Conservation (phyloP, 75 land plant genomes). For the Ceratopteris richardii region DNA sequence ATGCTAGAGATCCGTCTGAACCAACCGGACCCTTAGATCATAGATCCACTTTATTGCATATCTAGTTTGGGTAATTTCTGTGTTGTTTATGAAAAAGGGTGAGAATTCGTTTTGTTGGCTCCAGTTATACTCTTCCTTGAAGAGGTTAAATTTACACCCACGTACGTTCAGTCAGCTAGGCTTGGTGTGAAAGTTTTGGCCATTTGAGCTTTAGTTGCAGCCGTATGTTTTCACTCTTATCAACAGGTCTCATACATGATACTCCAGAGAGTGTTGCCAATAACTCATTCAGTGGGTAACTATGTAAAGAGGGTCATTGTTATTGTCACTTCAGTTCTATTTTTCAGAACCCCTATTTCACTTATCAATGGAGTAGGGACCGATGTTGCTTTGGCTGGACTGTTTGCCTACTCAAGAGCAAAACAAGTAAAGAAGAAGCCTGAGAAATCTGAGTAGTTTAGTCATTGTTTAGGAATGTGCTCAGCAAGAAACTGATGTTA, state of each 20-base stretch:
- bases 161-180: conserved; percentile 52
- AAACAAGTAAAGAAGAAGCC: conserved; percentile 62
- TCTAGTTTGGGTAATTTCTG: no score
- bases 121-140: conserved; percentile 62
- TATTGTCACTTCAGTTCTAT: conserved; percentile 76
- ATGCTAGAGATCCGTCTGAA: no score
- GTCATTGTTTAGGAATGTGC: no score
- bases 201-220: conserved; percentile 57
- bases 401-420: conserved; percentile 70
- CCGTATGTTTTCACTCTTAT: conserved; percentile 77
- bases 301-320: conserved; percentile 90
- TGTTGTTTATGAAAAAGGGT: no score
- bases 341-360: conserved; percentile 72
- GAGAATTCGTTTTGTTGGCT: conserved; percentile 50
- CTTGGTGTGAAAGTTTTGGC: conserved; percentile 59
- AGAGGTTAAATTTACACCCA: conserved; percentile 82
- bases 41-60: no score
- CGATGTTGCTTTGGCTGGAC: conserved; percentile 75
- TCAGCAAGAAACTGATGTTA: no score
- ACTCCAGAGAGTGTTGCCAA: conserved; percentile 73
- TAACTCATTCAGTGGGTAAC: conserved; percentile 88
- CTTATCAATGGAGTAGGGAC: conserved; percentile 77
- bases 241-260: no score
- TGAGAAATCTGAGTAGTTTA: no score
- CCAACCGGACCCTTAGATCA: no score